Percentiles rank a stretch among this genome's conserved stretches.
These are phyloP conservation scores for Clarireedia monteithiana DNA, from an alignment of 2,329 filamentous ascomycete species.

Conservation along the genomic window DNA sequence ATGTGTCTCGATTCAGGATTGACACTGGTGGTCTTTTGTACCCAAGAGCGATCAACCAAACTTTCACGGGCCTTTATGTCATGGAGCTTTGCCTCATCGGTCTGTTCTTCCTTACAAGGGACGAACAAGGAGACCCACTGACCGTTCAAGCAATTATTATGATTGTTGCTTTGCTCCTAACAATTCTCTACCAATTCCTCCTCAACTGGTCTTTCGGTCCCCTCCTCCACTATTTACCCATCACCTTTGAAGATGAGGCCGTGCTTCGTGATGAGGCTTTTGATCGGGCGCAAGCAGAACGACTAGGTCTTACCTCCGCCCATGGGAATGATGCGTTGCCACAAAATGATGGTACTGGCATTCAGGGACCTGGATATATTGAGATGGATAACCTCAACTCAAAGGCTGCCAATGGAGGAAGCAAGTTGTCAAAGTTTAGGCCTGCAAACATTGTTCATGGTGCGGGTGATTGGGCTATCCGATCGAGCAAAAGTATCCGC, in stretches of 20 bases:
- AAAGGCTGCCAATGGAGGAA: constrained; percentile 15
- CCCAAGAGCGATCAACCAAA: constrained; percentile 86
- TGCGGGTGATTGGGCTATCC: constrained; percentile 22
- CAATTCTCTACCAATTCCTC: constrained; percentile 68
- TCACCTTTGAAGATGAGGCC: constrained; percentile 93
- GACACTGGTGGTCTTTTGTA: constrained; percentile 93
- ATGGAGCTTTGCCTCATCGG: constrained; percentile 90
- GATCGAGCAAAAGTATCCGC: constrained; percentile 25
- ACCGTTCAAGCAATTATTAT: constrained; percentile 76
- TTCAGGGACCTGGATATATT: constrained; percentile 24
- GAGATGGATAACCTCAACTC: constrained; percentile 39
- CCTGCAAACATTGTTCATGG: constrained; percentile 24
- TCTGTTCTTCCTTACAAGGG: constrained; percentile 71
- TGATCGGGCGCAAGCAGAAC: constrained; percentile 64
- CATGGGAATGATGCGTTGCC: constrained; percentile 33
- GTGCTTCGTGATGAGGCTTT: constrained; percentile 87
- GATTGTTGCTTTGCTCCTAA: constrained; percentile 66
- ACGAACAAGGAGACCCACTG: constrained; percentile 46
- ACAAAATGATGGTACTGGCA: constrained; percentile 23
- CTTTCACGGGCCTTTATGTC: constrained; percentile 89
- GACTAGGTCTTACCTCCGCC: constrained; percentile 54
- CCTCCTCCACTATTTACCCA: constrained; percentile 80
- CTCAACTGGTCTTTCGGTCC: constrained; percentile 80
- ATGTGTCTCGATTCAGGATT: constrained; percentile 80
- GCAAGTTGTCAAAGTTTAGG: constrained; percentile 22